phyloP scores from a whole-genome alignment of 2,329 filamentous ascomycete genomes.

The Ceratocystis lukuohia region DNA sequence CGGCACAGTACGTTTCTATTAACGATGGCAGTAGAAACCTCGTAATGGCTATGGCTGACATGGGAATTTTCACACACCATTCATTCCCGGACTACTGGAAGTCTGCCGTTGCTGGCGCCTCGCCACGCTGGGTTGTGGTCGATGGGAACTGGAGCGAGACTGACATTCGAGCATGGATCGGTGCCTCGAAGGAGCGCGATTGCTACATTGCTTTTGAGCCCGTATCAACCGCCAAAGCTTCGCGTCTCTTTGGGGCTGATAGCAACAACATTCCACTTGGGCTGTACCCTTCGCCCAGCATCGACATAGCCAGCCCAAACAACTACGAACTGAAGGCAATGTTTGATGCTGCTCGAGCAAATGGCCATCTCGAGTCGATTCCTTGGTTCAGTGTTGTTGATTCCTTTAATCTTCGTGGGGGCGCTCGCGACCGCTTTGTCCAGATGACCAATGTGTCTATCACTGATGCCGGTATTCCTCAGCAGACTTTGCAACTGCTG shows the following conservation, averaged over 20 bases:
- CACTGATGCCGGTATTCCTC: slow-evolving; percentile 68
- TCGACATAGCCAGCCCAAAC: slow-evolving; percentile 74
- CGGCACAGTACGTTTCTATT: slow-evolving; percentile 81
- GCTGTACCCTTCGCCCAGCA: slow-evolving; percentile 47
- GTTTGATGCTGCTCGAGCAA: slow-evolving; percentile 53
- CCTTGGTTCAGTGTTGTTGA: slow-evolving; percentile 75
- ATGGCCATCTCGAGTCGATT: slow-evolving; percentile 52
- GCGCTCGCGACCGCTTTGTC: slow-evolving; percentile 59
- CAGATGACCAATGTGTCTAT: slow-evolving; percentile 52
- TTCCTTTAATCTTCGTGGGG: slow-evolving; percentile 58
- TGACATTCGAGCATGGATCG: slow-evolving; percentile 55
- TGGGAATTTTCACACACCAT: slow-evolving; percentile 61
- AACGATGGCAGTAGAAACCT: slow-evolving; percentile 76
- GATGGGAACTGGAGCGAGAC: slow-evolving; percentile 73
- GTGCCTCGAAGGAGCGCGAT: slow-evolving; percentile 41
- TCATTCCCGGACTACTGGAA: slow-evolving; percentile 46
- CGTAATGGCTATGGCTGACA: slow-evolving; percentile 89
- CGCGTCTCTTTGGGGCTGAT: slow-evolving; percentile 46
- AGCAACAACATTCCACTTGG: slow-evolving; percentile 28
- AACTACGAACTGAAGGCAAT: slow-evolving; percentile 67
- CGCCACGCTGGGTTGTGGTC: slow-evolving; percentile 65
- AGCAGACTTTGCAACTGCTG: slow-evolving; percentile 70
- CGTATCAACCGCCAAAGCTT: slow-evolving; percentile 69
- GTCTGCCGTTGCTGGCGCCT: slow-evolving; percentile 40
- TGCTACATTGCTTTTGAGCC: slow-evolving; percentile 70